phyloP scores from a whole-genome alignment of 257 asterid species.

The Solanum verrucosum region DNA sequence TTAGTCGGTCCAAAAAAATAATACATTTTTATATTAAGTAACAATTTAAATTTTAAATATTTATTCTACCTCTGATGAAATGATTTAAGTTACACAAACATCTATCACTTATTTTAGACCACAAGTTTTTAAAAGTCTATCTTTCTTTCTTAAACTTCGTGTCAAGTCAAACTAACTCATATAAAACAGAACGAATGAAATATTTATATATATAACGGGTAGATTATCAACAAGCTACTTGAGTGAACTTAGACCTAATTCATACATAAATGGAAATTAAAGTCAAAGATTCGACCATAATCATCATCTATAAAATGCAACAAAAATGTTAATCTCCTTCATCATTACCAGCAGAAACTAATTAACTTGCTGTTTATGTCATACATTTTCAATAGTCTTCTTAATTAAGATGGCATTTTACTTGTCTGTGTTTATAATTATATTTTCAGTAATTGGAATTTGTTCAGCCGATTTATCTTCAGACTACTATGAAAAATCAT shows the following conservation, averaged over 20 bases:
- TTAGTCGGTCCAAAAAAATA: too few species aligned
- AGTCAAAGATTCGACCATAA: not conserved
- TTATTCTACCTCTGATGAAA: too few species aligned
- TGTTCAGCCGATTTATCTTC: constrained; percentile 18
- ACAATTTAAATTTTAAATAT: too few species aligned
- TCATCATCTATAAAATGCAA: not conserved
- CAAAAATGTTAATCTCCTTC: not conserved
- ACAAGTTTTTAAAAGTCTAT: too few species aligned
- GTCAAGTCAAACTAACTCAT: too few species aligned
- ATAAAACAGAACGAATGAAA: not conserved
- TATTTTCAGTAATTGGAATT: not conserved
- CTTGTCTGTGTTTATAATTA: not conserved
- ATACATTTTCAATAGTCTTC: not conserved
- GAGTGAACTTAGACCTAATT: not conserved
- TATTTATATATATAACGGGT: too few species aligned
- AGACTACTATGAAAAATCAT: constrained; percentile 26
- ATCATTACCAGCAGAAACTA: not conserved
- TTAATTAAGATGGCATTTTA: not conserved
- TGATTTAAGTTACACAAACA: too few species aligned
- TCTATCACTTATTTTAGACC: not conserved
- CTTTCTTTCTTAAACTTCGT: too few species aligned
- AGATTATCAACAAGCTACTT: not conserved
- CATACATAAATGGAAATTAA: not conserved
- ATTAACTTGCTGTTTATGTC: not conserved
- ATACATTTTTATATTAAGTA: too few species aligned